Conservation (phyloP, 371 early-diverging fungal genomes). For the Blakeslea trispora region DNA sequence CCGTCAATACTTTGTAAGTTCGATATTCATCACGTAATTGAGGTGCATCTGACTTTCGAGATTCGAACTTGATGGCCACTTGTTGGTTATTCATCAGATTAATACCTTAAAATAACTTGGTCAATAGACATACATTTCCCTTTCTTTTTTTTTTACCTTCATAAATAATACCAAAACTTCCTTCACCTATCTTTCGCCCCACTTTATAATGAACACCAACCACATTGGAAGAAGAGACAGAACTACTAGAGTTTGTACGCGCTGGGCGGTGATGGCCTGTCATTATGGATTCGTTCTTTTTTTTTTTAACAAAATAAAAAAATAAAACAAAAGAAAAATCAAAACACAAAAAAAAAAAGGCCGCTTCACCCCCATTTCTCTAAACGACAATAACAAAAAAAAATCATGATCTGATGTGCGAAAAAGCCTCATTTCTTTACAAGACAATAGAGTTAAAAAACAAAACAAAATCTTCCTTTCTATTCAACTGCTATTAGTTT, state of each 20-base stretch:
- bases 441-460: too few relatives aligned
- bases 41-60: conserved; percentile 92
- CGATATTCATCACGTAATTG: conserved; percentile 92
- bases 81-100: conserved; percentile 81
- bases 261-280: conserved; percentile 26
- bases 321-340: neutral
- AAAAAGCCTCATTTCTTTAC: too few relatives aligned
- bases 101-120: conserved; percentile 39
- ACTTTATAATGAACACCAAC: conserved; percentile 94
- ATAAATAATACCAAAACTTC: conserved; percentile 94
- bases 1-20: conserved; percentile 85
- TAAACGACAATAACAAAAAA: too few relatives aligned
- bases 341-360: too few relatives aligned
- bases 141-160: conserved; percentile 77
- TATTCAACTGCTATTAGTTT: too few relatives aligned
- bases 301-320: neutral
- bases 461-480: too few relatives aligned
- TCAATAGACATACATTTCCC: too few relatives aligned
- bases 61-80: conserved; percentile 95
- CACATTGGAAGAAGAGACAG: conserved; percentile 43
- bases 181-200: conserved; percentile 94
- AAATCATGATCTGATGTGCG: too few relatives aligned
- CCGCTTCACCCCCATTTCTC: too few relatives aligned
- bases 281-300: conserved; percentile 14
- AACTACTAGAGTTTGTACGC: conserved; percentile 20